Evolutionary conservation across 352 stramenopile genomes (phyloP).

Genomic region (Phytophthora lateralis): DNA sequence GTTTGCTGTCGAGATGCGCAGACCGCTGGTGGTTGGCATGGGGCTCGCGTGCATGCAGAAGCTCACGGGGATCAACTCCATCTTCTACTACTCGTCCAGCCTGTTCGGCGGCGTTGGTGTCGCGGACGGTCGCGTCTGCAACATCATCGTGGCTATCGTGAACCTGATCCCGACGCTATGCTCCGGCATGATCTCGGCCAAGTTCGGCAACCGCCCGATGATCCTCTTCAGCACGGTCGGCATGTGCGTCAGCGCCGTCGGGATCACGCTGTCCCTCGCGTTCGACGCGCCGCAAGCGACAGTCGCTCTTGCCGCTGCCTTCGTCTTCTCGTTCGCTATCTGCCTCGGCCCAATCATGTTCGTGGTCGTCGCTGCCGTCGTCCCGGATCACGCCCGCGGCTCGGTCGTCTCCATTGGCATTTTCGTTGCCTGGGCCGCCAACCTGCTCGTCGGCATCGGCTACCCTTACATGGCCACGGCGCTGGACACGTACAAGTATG

Average conservation of each 20-base stretch:
- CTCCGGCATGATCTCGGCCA: constrained; percentile 27
- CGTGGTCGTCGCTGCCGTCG: constrained; percentile 46
- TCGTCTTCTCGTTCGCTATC: constrained; percentile 34
- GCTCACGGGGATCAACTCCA: constrained; percentile 54
- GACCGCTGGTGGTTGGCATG: constrained; percentile 37
- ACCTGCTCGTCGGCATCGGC: constrained; percentile 49
- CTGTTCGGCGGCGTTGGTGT: constrained; percentile 44
- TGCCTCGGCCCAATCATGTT: constrained; percentile 43
- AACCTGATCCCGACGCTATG: constrained; percentile 40
- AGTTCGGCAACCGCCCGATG: constrained; percentile 44
- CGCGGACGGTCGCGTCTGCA: constrained; percentile 34
- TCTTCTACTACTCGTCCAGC: constrained; percentile 58
- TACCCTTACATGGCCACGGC: constrained; percentile 42
- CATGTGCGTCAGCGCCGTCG: constrained; percentile 40
- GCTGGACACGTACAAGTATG: constrained; percentile 37
- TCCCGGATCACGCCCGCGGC: constrained; percentile 38
- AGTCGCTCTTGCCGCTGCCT: constrained; percentile 31
- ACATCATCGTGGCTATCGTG: constrained; percentile 44
- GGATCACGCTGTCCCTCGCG: constrained; percentile 38
- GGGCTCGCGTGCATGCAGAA: constrained; percentile 42
- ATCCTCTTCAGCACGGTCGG: constrained; percentile 35
- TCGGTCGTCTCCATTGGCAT: constrained; percentile 38
- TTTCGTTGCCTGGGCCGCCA: constrained; percentile 39
- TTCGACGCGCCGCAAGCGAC: constrained; percentile 19
- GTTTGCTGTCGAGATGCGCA: constrained; percentile 27